phyloP scores from a whole-genome alignment of 192 early-diverging fungal genomes.

The Spizellomyces punctatus region DNA sequence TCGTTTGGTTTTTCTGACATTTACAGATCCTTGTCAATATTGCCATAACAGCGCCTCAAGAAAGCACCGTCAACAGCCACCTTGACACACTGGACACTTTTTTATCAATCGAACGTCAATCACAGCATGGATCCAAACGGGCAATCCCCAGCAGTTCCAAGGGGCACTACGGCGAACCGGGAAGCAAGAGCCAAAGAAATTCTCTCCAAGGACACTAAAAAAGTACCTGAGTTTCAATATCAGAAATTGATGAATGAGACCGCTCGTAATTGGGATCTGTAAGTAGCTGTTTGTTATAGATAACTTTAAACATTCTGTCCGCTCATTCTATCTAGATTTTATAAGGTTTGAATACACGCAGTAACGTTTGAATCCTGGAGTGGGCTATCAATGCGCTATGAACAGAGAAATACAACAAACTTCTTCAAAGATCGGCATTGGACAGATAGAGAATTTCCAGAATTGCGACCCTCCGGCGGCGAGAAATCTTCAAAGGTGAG shows the following conservation, averaged over 20 bases:
- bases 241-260: conserved; percentile 42
- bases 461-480: conserved; percentile 55
- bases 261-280: conserved; percentile 52
- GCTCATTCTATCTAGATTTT: conserved; percentile 9
- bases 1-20: no score
- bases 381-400: background rate
- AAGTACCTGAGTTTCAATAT: conserved; percentile 24
- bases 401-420: conserved; percentile 51
- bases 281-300: conserved; percentile 1
- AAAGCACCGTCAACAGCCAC: no score
- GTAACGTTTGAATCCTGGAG: background rate
- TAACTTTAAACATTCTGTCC: background rate
- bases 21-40: no score
- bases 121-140: no score
- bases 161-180: background rate
- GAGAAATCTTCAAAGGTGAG: conserved; percentile 20
- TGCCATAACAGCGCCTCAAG: no score
- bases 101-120: no score
- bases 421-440: conserved; percentile 99
- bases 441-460: conserved; percentile 91
- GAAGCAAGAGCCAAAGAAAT: background rate
- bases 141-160: no score
- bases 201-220: conserved; percentile 21
- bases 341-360: conserved; percentile 9
- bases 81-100: no score